Base-by-base conservation (phyloP, 495 filamentous ascomycete genomes). In the Aspergillus nanangensis region DNA sequence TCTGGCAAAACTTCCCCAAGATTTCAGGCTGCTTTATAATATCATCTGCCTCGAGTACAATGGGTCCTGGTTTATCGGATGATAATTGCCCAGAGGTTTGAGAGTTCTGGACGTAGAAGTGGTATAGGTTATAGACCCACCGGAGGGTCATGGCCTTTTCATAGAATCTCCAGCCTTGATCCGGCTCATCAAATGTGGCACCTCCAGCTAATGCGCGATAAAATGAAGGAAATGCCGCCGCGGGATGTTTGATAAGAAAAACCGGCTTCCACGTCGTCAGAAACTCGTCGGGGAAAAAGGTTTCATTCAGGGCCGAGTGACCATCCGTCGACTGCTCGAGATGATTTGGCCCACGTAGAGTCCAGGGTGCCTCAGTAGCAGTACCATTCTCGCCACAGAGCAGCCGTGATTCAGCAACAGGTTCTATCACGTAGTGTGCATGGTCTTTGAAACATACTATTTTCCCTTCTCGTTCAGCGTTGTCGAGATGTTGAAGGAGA, bases 391-490 rank as follows among this genome's bases (percentile, higher is more conserved):
- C 38, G 3, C 38, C 38, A 25, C 25, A 25, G 5, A 40, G 9
- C 3, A 40, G 25, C 9, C 19, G 38, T 15, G 38, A n/a, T n/a
- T 40, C 22, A n/a, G 38, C 38, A 25, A 40, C 38, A 23, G 38
- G 38, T 7, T 40, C 38, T 24, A 8, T 15, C 13, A 40, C 15
- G 22, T 22, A 40, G 14, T 40, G 19, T 5, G 21, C 38, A 22
- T 40, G 38, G 10, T 40, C 38, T 19, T 40, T 40, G 38, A 40
- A 21, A n/a, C 19, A 40, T n/a, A 40, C 21, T 1, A 40, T 21
- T n/a, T 40, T 40, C 9, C 38, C 21, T 24, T 10, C 19, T 19
- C 8, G 22, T n/a, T n/a, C 22, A 14, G 38, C 38, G 14, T 15
- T 14, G 15, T 25, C 2, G 20, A 40, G 11, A 15, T 40, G 38